Conservation (phyloP, 2,329 filamentous ascomycete species). For the Dissoconium aciculare region DNA sequence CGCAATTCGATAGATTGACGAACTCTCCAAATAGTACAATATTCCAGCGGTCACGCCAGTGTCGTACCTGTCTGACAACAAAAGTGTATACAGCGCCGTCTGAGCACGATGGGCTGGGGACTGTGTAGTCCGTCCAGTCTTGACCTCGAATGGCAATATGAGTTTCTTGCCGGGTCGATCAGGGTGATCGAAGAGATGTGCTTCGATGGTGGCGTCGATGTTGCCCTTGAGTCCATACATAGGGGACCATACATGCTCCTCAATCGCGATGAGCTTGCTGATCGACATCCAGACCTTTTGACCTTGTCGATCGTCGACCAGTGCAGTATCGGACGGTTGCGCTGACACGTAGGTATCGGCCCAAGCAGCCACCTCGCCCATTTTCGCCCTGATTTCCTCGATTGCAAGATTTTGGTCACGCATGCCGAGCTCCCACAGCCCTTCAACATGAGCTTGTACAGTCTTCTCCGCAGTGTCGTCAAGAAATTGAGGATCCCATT, state of each 20-base stretch:
- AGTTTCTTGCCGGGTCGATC: conserved; percentile 39
- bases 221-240: conserved; percentile 97
- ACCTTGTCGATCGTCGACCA: conserved; percentile 66
- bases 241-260: conserved; percentile 96
- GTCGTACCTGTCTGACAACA: conserved; percentile 89
- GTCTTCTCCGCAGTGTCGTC: conserved; percentile 50
- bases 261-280: conserved; percentile 86
- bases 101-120: conserved; percentile 78
- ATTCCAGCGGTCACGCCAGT: conserved; percentile 81
- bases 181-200: conserved; percentile 59
- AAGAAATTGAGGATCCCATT: conserved; percentile 61
- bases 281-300: conserved; percentile 68
- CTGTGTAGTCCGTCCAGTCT: conserved; percentile 70
- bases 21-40: conserved; percentile 87
- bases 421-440: conserved; percentile 75
- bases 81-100: conserved; percentile 81
- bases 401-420: conserved; percentile 51
- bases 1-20: conserved; percentile 70
- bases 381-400: conserved; percentile 69
- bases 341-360: conserved; percentile 63
- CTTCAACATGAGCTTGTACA: conserved; percentile 67
- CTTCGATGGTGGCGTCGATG: conserved; percentile 90
- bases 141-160: conserved; percentile 86
- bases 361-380: conserved; percentile 70
- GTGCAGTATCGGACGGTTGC: conserved; percentile 53